Conservation (phyloP, 2,329 filamentous ascomycete species). For the Whalleya microplaca region DNA sequence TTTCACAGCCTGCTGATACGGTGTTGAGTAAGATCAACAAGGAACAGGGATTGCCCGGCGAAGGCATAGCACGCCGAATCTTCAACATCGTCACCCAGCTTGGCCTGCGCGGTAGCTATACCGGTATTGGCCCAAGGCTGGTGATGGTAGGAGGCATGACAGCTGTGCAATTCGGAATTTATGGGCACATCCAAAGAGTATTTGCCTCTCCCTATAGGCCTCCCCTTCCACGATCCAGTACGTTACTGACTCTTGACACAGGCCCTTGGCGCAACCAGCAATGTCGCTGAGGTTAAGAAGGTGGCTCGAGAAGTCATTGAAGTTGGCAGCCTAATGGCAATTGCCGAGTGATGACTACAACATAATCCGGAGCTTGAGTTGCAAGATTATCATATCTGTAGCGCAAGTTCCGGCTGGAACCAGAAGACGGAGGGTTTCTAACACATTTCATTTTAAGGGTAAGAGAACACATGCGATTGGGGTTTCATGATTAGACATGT, state of each 20-base stretch:
- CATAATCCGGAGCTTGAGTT: neutral
- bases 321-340: slow-evolving; percentile 8
- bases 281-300: slow-evolving; percentile 14
- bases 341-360: slow-evolving; percentile 12
- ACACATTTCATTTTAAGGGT: neutral
- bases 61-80: slow-evolving; percentile 27
- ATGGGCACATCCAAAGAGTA: slow-evolving; percentile 33
- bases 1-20: slow-evolving; percentile 35
- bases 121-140: slow-evolving; percentile 29
- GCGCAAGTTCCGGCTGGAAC: neutral
- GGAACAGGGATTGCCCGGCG: slow-evolving; percentile 27
- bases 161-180: slow-evolving; percentile 32
- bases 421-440: neutral
- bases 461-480: neutral
- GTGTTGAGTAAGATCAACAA: slow-evolving; percentile 36
- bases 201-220: neutral
- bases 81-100: slow-evolving; percentile 31
- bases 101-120: slow-evolving; percentile 31
- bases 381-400: slow-evolving; percentile 3
- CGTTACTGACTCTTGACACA: slow-evolving; percentile 14
- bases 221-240: neutral
- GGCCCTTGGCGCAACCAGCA: slow-evolving; percentile 19
- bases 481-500: neutral
- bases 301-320: slow-evolving; percentile 4
- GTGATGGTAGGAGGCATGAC: slow-evolving; percentile 36